These are phyloP conservation scores for Neurospora sp. DNA, from an alignment of 495 filamentous ascomycete species.

Conservation along the genomic window DNA sequence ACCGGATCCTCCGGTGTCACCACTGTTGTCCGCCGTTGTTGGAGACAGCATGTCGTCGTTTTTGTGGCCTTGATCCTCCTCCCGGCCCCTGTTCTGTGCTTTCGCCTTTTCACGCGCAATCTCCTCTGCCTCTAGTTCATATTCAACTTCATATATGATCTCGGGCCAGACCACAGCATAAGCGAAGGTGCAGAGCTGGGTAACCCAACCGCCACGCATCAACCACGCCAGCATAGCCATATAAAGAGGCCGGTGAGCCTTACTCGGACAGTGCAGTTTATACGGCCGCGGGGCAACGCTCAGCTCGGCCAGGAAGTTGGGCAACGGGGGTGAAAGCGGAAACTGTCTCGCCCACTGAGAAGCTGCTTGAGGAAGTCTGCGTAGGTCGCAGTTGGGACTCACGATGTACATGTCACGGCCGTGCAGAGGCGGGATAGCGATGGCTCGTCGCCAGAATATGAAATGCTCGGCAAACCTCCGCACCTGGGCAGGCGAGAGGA, in stretches of 20 bases:
- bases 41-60: neutral
- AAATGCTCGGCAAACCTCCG: conserved; percentile 81
- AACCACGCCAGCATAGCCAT: conserved; percentile 88
- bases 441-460: conserved; percentile 87
- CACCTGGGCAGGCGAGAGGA: conserved; percentile 66
- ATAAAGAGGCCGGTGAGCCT: conserved; percentile 78
- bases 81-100: conserved; percentile 7
- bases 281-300: conserved; percentile 70
- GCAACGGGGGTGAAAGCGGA: conserved; percentile 67
- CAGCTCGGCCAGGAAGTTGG: conserved; percentile 73
- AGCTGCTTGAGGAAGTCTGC: conserved; percentile 58
- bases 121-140: conserved; percentile 44
- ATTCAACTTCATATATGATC: conserved; percentile 50
- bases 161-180: conserved; percentile 61
- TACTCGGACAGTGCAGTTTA: conserved; percentile 71
- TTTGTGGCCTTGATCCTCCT: neutral
- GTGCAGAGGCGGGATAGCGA: conserved; percentile 84
- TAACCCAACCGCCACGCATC: conserved; percentile 84
- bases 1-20: conserved; percentile 10
- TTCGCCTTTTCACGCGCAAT: conserved; percentile 19
- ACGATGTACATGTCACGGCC: conserved; percentile 87
- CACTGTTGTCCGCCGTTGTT: conserved; percentile 2
- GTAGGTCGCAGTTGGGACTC: conserved; percentile 79
- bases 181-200: conserved; percentile 78
- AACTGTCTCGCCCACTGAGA: conserved; percentile 66